Conservation (phyloP, 2,329 filamentous ascomycete species). For the Curvularia hawaiiensis region DNA sequence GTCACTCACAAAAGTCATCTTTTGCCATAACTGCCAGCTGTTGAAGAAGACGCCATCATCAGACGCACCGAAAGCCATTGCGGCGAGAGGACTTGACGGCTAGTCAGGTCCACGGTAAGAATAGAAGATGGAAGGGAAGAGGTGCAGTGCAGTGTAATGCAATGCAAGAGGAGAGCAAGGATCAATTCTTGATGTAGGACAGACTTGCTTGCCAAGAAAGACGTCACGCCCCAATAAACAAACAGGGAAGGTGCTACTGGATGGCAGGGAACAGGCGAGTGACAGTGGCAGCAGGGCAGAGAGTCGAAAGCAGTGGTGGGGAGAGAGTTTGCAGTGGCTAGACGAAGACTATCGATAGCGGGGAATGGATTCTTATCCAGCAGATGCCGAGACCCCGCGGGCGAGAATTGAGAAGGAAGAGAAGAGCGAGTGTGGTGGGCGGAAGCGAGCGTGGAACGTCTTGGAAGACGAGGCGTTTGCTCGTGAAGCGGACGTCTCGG, state of each 20-base stretch:
- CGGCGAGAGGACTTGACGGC: slow-evolving; percentile 1
- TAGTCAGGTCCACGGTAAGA: slow-evolving; percentile 25
- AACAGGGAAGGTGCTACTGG: slow-evolving; percentile 20
- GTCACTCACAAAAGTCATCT: slow-evolving; percentile 82
- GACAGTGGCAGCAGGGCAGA: neutral
- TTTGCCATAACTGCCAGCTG: slow-evolving; percentile 80
- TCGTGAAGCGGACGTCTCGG: slow-evolving; percentile 22
- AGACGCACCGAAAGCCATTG: slow-evolving; percentile 29
- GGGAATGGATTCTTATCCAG: slow-evolving; percentile 14
- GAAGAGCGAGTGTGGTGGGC: slow-evolving; percentile 28
- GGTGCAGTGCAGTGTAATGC: no score
- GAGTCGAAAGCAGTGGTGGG: neutral
- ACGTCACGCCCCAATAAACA: slow-evolving; percentile 20
- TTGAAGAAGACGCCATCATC: slow-evolving; percentile 51
- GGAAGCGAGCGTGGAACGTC: slow-evolving; percentile 43
- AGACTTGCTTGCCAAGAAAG: slow-evolving; percentile 19
- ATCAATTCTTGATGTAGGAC: slow-evolving; percentile 18
- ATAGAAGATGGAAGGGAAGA: slow-evolving; percentile 18
- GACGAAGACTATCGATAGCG: slow-evolving; percentile 2
- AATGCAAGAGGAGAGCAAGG: slow-evolving; percentile 13
- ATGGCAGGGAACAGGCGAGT: slow-evolving; percentile 1
- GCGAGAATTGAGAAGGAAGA: neutral
- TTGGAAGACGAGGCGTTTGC: slow-evolving; percentile 36
- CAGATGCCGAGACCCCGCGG: slow-evolving; percentile 19
- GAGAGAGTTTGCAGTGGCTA: neutral